phyloP scores from a whole-genome alignment of 2,329 filamentous ascomycete species.

The Exophiala phaeomuriformis region DNA sequence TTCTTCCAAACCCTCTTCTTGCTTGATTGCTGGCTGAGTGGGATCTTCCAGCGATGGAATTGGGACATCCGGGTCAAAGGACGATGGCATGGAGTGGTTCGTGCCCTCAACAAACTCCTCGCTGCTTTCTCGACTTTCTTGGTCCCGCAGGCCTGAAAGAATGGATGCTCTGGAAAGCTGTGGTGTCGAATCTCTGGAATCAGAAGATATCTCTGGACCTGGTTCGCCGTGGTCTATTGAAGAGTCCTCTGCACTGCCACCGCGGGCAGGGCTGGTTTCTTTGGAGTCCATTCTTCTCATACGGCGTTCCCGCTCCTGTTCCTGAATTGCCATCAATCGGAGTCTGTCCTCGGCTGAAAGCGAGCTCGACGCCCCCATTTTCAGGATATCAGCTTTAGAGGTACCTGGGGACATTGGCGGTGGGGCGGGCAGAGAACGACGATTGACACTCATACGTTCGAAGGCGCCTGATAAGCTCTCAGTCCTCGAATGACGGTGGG shows the following conservation, averaged over 20 bases:
- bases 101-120: conserved; percentile 34
- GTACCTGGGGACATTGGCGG: conserved; percentile 60
- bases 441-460: conserved; percentile 61
- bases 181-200: conserved; percentile 56
- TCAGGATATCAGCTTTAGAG: conserved; percentile 71
- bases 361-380: conserved; percentile 62
- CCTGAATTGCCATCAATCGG: conserved; percentile 71
- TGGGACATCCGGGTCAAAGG: conserved; percentile 76
- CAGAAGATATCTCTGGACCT: conserved; percentile 47
- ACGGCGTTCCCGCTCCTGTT: conserved; percentile 61
- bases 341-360: conserved; percentile 83
- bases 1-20: conserved; percentile 51
- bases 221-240: conserved; percentile 28
- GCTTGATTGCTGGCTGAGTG: conserved; percentile 47
- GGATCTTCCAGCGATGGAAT: conserved; percentile 75
- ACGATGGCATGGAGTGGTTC: conserved; percentile 25
- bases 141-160: conserved; percentile 64
- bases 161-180: conserved; percentile 75
- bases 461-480: conserved; percentile 55
- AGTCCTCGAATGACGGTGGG: conserved; percentile 12
- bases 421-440: conserved; percentile 59
- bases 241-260: conserved; percentile 26
- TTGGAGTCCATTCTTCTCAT: conserved; percentile 53
- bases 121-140: conserved; percentile 45
- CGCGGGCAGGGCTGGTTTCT: conserved; percentile 35